Evolutionary conservation across 2,329 filamentous ascomycete species (phyloP).

Genomic region (Fusarium mundagurra): DNA sequence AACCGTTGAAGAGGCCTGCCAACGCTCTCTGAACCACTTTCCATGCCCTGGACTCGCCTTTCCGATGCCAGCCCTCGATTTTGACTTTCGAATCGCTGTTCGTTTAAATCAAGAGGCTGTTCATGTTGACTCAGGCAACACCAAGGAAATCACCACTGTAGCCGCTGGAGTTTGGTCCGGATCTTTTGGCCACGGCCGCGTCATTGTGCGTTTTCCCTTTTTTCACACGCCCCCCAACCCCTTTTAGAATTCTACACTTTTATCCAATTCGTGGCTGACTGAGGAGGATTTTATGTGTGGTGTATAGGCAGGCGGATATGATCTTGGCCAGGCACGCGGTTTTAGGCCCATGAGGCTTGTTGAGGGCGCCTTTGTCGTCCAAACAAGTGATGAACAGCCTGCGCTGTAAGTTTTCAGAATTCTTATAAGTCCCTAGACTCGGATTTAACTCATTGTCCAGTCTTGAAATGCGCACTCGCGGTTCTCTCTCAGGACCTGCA

Average conservation of each 20-base stretch:
- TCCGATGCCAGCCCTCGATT: conserved; percentile 57
- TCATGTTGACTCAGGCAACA: conserved; percentile 54
- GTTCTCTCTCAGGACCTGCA: conserved; percentile 58
- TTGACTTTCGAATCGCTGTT: conserved; percentile 62
- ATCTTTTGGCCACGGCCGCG: conserved; percentile 59
- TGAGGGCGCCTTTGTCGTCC: conserved; percentile 60
- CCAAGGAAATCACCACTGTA: conserved; percentile 61
- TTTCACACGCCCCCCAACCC: not conserved
- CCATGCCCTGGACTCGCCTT: conserved; percentile 55
- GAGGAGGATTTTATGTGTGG: conserved; percentile 25
- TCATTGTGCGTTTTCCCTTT: conserved; percentile 51
- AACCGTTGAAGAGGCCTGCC: conserved; percentile 52
- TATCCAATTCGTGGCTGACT: conserved; percentile 34
- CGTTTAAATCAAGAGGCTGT: conserved; percentile 55
- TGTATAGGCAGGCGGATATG: conserved; percentile 53
- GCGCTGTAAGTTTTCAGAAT: conserved; percentile 51
- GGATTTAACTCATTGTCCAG: conserved; percentile 32
- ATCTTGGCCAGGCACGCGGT: conserved; percentile 53
- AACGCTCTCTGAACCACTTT: conserved; percentile 52
- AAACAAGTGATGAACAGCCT: conserved; percentile 58
- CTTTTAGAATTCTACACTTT: conserved; percentile 12
- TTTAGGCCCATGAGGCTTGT: conserved; percentile 55
- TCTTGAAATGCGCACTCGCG: conserved; percentile 58
- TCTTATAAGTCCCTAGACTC: not conserved
- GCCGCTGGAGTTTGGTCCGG: conserved; percentile 59